Percentiles rank a stretch among this genome's conserved stretches.
Conservation (phyloP, 164 flowering plant species). For the Magnolia changhungtana region DNA sequence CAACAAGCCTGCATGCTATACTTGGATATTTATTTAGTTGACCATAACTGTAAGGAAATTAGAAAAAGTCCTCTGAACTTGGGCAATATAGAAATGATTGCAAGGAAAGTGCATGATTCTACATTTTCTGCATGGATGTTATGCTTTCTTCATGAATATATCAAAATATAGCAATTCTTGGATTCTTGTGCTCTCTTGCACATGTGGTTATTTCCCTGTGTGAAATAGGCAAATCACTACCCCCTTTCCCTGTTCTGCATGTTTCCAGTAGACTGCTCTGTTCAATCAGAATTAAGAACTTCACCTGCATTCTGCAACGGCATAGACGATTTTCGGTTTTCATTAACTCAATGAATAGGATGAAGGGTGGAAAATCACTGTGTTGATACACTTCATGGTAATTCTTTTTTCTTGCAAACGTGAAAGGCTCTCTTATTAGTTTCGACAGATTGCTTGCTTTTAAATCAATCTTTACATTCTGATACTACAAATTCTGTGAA, state of each 20-base stretch:
- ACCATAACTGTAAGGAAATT: not conserved
- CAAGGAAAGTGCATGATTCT: not conserved
- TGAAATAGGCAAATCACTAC: not conserved
- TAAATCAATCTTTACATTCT: no score
- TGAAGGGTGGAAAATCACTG: no score
- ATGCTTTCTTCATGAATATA: not conserved
- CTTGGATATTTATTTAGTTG: not conserved
- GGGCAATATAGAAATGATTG: no score
- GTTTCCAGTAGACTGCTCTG: not conserved
- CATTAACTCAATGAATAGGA: no score
- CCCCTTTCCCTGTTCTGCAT: not conserved
- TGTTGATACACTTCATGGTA: no score
- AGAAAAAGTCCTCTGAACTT: not conserved
- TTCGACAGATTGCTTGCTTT: no score
- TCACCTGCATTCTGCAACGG: not conserved
- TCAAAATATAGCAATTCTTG: not conserved
- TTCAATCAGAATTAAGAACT: not conserved
- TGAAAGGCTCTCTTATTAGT: no score
- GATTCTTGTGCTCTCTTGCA: not conserved
- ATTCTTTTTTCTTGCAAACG: no score
- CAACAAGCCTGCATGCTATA: not conserved
- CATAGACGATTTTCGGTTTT: not conserved
- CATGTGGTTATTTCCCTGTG: not conserved
- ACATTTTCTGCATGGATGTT: not conserved
- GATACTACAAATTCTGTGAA: no score